Base-by-base conservation (phyloP, 2,329 filamentous ascomycete species). In the Ascochyta koolunga region DNA sequence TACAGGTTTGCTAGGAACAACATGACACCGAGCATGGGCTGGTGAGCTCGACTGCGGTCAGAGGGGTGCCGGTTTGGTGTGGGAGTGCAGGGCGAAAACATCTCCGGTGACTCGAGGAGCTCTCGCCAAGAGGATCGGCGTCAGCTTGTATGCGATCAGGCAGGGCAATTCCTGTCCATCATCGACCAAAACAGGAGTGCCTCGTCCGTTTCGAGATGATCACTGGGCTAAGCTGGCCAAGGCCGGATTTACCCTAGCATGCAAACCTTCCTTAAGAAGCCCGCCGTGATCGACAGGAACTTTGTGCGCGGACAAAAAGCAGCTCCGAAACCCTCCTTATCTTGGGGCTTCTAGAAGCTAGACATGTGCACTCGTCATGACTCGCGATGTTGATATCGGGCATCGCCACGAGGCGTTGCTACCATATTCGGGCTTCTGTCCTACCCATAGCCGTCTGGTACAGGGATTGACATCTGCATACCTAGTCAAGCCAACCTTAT, bases 101-200 rank as follows among this genome's bases (percentile, higher is more conserved):
- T 43, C 11, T 21, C 33, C 21, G 32, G 43, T 18, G 27, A 19
- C 18, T 38, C 15, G 22, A 43, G 18, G 50, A 44, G 38, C 32
- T 39, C 36, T 37, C 39, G 53, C 53, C 53, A 56, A 56, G 53
- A 47, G 4, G 53, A 56, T 47, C 53, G 43, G 41, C 53, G n/a
- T 44, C 15, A 19, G 29, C 32, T 19, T 27, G 15, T 41, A 42
- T 29, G 36, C 46, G 40, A 37, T 4, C 36, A 42, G 16, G 22
- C 41, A 43, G 11, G 52, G 52, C n/a, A 36, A 25, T 36, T 45
- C 15, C 9, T 45, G 35, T 31, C 25, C 32, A 46, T 40, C 36
- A 46, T 25, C 36, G 37, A 43, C 44, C 41, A 11, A 46, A 55
- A 33, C 37, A 47, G 47, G 25, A 47, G 4, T 39, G 31, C 33